Evolutionary conservation across 2,329 filamentous ascomycete genomes (phyloP).

Genomic region (Knoxdaviesia proteae): DNA sequence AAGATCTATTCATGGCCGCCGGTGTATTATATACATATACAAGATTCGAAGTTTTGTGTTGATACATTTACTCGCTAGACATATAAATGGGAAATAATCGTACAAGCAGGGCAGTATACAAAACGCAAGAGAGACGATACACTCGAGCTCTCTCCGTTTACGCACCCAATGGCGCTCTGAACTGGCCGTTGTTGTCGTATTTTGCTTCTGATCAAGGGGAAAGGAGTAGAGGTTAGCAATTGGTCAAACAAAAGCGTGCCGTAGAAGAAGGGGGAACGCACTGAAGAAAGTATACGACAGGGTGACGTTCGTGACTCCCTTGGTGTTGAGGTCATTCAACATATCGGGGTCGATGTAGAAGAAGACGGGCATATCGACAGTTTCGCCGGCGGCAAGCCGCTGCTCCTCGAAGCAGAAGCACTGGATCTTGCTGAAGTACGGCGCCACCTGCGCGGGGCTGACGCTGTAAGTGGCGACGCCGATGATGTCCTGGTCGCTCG

Average conservation of each 20-base stretch:
- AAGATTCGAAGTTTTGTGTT: no score
- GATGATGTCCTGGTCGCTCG: constrained; percentile 78
- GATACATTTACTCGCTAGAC: constrained; percentile 1
- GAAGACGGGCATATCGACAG: constrained; percentile 98
- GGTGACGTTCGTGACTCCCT: constrained; percentile 82
- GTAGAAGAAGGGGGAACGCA: constrained; percentile 25
- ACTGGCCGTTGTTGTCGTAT: constrained; percentile 24
- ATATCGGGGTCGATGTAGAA: constrained; percentile 98
- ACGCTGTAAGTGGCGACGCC: constrained; percentile 96
- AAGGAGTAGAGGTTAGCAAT: constrained; percentile 13
- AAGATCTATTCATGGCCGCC: no score
- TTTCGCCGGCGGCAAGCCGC: constrained; percentile 81
- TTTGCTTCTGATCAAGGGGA: constrained; percentile 16
- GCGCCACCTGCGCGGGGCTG: constrained; percentile 83
- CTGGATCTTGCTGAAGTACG: constrained; percentile 98
- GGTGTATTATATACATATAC: no score
- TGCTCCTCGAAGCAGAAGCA: constrained; percentile 99
- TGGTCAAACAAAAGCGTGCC: not conserved
- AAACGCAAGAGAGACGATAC: not conserved
- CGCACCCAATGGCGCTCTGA: constrained; percentile 15
- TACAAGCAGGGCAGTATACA: not conserved
- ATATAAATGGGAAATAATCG: constrained; percentile 1
- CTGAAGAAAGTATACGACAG: constrained; percentile 97
- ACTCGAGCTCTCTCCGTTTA: constrained; percentile 4
- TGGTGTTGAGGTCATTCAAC: constrained; percentile 80